Conservation (phyloP, 768 basidiomycete genomes). For the Pulveroboletus sp. region DNA sequence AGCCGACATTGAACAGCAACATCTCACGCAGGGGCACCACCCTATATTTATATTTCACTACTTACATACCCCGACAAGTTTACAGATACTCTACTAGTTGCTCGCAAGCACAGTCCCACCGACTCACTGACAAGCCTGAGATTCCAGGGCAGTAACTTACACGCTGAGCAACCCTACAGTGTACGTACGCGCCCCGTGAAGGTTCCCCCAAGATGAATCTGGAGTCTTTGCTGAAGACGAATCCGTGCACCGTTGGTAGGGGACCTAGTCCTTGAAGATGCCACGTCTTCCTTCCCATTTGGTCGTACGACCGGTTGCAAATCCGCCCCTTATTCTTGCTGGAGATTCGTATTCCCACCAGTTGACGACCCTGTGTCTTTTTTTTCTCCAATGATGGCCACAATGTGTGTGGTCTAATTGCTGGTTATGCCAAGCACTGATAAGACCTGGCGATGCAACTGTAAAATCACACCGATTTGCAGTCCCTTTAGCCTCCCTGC, state of each 20-base stretch:
- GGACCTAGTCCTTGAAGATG: background rate
- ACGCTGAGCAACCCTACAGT: background rate
- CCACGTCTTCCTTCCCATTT: background rate
- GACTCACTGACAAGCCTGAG: slow-evolving; percentile 15
- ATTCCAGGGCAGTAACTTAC: background rate
- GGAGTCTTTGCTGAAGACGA: background rate
- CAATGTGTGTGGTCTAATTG: background rate
- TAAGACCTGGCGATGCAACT: background rate
- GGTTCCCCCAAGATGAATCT: no score
- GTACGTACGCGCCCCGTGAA: background rate
- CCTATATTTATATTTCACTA: background rate
- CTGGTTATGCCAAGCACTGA: background rate
- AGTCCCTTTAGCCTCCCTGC: background rate
- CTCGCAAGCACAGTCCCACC: background rate
- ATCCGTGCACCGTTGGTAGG: background rate
- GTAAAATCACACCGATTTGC: slow-evolving; percentile 4
- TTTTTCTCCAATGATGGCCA: background rate
- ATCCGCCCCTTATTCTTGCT: background rate
- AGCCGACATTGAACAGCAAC: no score
- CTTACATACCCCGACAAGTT: no score
- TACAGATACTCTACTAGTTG: background rate
- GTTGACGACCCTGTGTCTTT: slow-evolving; percentile 2
- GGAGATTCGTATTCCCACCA: slow-evolving; percentile 6
- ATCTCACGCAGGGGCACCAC: background rate
- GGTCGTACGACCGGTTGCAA: background rate